Evolutionary conservation across 2,329 filamentous ascomycete genomes (phyloP), one percentile per base, ranked within the genome.

Genomic region (Dactylonectria macrodidyma): DNA sequence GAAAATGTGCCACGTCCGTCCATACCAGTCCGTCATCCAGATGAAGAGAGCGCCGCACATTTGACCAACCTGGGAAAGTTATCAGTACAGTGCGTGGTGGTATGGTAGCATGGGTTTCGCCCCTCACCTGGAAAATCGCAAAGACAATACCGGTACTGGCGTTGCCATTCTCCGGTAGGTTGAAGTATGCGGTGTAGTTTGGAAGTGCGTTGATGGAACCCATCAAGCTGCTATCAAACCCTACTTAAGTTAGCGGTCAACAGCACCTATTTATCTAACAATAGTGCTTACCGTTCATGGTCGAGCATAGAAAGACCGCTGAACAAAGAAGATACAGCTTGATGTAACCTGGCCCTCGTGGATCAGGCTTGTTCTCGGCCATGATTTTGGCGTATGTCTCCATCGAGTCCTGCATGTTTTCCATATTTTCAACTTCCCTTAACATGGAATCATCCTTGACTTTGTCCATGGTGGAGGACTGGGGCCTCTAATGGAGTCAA

Each of bases 21-120:
- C 84, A 10, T 82, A 78, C 78, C 80, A 83, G 67, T 86, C 84
- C 46, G 82, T 77, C 63, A 83, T 75, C 79, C 82, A 84, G 38
- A 81, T 78, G 67, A 84, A 84, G 4, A 84, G 75, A 2, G 82
- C 81, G 10, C 79, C 83, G 48, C 73, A 77, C 77, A 85, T 84
- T 68, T 83, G 81, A 11, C 82, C 83, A 55, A 84, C 74, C 77
- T 81, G 26, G 9, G 2, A 24, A 10, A 38, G 5, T 2, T 2
- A 8, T 58, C 8, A 66, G 59, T 41, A 12, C 11, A 11, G 6
- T 36, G 5, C 26, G n/a, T n/a, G 8, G 44, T 61, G 3, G 46
- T 19, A 10, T 6, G 26, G 0, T 19, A 48, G 10, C 44, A 3
- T 16, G 24, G 5, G 9, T 19, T 33, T 62, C 38, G 38, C 10